These are phyloP conservation scores for Leccinum insigne DNA, from an alignment of 1,284 basidiomycete genomes.

Conservation along the genomic window DNA sequence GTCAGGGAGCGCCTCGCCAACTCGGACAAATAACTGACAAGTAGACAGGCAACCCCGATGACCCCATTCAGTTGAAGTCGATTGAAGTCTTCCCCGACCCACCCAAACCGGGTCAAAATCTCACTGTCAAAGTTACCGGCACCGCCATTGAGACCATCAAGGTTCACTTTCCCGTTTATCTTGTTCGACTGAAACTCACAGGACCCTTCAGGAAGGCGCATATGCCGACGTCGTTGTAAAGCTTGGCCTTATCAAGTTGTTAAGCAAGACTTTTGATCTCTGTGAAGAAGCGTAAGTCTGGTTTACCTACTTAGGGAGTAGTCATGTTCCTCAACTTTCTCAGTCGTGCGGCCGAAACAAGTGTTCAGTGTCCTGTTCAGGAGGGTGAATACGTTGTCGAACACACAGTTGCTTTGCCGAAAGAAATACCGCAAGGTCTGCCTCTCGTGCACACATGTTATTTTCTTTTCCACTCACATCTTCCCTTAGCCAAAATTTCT, in stretches of 20 bases:
- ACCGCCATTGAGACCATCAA: constrained; percentile 59
- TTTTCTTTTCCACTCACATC: constrained; percentile 10
- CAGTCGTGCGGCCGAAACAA: constrained; percentile 68
- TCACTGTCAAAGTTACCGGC: constrained; percentile 80
- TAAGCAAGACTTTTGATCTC: constrained; percentile 82
- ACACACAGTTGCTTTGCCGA: constrained; percentile 84
- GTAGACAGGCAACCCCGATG: constrained; percentile 43
- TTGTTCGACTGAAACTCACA: constrained; percentile 8
- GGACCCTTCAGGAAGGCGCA: constrained; percentile 75
- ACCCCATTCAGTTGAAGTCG: constrained; percentile 60
- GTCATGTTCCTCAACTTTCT: constrained; percentile 9
- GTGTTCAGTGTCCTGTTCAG: constrained; percentile 79
- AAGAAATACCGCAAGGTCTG: constrained; percentile 86
- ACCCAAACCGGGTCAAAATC: constrained; percentile 76
- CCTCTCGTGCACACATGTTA: constrained; percentile 5
- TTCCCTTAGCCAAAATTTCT: constrained; percentile 75
- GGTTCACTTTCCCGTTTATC: constrained; percentile 43
- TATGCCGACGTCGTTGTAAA: constrained; percentile 88
- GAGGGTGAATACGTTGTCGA: constrained; percentile 67
- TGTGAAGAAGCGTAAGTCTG: constrained; percentile 89
- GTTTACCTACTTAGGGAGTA: neutral
- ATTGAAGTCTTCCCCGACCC: constrained; percentile 80
- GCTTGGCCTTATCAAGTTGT: constrained; percentile 83
- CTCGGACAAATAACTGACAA: constrained; percentile 10
- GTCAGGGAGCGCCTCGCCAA: constrained; percentile 35